phyloP scores from a whole-genome alignment of 257 asterid species.

The Solanum bulbocastanum region DNA sequence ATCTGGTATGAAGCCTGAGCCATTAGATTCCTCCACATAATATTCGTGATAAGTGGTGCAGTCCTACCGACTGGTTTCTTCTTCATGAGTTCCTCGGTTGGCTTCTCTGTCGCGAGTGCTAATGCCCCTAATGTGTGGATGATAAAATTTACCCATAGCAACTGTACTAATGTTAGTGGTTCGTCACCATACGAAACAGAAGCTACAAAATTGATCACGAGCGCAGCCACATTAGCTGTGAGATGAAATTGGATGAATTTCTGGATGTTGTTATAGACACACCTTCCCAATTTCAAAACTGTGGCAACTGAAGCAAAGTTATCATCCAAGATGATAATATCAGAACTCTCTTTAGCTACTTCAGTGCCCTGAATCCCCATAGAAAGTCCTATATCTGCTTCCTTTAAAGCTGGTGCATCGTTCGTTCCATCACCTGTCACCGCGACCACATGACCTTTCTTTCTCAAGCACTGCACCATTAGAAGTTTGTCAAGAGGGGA shows the following conservation, averaged over 20 bases:
- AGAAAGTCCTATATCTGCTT: constrained; percentile 62
- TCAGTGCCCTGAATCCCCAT: constrained; percentile 74
- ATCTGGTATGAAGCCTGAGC: constrained; percentile 36
- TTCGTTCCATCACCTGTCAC: constrained; percentile 71
- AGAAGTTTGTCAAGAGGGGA: constrained; percentile 71
- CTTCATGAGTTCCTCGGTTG: constrained; percentile 29
- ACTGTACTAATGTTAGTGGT: constrained; percentile 61
- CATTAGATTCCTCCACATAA: constrained; percentile 45
- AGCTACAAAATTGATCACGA: constrained; percentile 44
- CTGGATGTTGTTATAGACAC: constrained; percentile 57
- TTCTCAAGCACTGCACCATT: constrained; percentile 56
- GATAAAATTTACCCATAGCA: constrained; percentile 36
- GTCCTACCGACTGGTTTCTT: constrained; percentile 34
- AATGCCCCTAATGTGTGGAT: constrained; percentile 44
- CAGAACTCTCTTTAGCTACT: constrained; percentile 65
- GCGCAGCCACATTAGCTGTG: constrained; percentile 45
- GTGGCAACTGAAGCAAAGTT: constrained; percentile 53
- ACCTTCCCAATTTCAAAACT: constrained; percentile 38
- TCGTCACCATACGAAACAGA: constrained; percentile 52
- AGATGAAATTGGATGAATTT: constrained; percentile 67
- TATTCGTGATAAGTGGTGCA: constrained; percentile 30
- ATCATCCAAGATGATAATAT: constrained; percentile 60
- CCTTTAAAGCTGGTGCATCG: constrained; percentile 61
- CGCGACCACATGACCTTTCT: constrained; percentile 65
- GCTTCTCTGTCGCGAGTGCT: constrained; percentile 44